Conservation (phyloP, 345 rosid genomes). For the Populus pruinosa region DNA sequence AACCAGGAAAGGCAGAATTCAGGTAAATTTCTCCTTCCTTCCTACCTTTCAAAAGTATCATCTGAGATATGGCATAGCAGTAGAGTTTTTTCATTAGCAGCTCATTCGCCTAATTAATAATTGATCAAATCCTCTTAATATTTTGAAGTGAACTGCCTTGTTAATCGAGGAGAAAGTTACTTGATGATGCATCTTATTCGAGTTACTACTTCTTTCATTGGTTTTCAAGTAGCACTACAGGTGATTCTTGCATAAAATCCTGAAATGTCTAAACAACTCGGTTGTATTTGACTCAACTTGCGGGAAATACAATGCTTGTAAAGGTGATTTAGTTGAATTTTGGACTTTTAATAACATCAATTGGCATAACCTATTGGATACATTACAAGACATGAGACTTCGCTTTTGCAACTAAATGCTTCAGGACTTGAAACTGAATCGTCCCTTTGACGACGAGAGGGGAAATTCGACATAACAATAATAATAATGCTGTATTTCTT, state of each 20-base stretch:
- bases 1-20: slow-evolving; percentile 71
- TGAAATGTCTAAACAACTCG: neutral
- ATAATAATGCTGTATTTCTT: neutral
- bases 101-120: neutral
- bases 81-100: neutral
- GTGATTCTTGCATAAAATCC: neutral
- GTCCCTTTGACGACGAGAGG: neutral
- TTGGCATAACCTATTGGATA: neutral
- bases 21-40: slow-evolving; percentile 35
- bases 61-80: neutral
- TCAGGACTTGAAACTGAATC: neutral
- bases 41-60: neutral
- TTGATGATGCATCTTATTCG: neutral
- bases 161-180: neutral
- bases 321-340: neutral
- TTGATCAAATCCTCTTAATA: neutral
- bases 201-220: neutral
- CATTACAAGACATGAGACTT: neutral
- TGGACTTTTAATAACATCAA: neutral
- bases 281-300: neutral
- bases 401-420: neutral
- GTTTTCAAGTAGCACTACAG: neutral
- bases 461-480: neutral
- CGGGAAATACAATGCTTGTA: neutral
- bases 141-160: neutral